A percentile compares a stretch with the other conserved stretches of the same genome.
Conservation (phyloP, 78 protist genomes). For the Polysphondylium violaceum region DNA sequence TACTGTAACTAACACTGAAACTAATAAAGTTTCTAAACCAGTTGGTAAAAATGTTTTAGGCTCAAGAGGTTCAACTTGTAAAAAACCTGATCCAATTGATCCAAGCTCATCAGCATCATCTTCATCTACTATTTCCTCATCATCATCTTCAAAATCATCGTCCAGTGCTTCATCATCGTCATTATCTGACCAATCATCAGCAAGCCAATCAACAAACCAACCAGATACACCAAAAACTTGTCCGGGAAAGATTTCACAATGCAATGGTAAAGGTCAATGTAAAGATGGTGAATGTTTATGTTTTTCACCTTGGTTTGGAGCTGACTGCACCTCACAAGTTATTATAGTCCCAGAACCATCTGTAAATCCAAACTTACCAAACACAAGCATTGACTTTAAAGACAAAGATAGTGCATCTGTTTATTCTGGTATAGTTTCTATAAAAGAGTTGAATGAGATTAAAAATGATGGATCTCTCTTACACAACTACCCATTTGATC, state of each 20-base stretch:
- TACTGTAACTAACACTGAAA: too few species aligned
- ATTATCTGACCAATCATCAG: too few species aligned
- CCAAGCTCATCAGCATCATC: not conserved
- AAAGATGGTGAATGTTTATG: not conserved
- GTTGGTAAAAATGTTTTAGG: too few species aligned
- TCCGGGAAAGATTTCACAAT: not conserved
- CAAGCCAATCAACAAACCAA: conserved; percentile 2
- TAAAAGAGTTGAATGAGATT: too few species aligned
- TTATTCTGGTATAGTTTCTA: too few species aligned
- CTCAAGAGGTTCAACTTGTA: too few species aligned
- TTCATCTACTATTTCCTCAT: not conserved
- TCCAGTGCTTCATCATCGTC: too few species aligned
- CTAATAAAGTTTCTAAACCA: too few species aligned
- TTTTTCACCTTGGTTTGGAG: not conserved
- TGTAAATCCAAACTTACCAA: too few species aligned
- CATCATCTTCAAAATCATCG: not conserved
- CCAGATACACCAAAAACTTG: not conserved
- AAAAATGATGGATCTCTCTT: not conserved
- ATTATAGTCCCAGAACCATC: not conserved
- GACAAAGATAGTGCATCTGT: too few species aligned
- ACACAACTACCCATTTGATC: not conserved
- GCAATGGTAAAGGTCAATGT: not conserved
- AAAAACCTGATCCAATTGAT: not conserved
- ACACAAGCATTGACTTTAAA: too few species aligned
- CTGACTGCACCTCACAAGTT: not conserved